Percentiles rank a stretch among this genome's conserved stretches.
phyloP scores from a whole-genome alignment of 176 grass and related monocot genomes.

The Carex littledalei region DNA sequence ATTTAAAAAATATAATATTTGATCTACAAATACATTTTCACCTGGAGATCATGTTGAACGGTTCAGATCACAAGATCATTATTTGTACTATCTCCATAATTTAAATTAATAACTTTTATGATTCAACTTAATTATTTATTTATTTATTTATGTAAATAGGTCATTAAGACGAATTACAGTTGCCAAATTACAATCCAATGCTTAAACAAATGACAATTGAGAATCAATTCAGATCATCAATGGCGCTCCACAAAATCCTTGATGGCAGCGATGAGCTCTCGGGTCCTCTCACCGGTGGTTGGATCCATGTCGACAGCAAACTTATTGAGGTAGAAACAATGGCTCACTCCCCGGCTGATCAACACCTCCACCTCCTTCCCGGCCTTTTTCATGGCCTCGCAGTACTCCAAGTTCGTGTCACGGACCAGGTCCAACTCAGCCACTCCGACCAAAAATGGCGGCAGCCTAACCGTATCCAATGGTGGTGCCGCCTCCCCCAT shows the following conservation, averaged over 20 bases:
- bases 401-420: conserved; percentile 85
- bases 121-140: too few species aligned
- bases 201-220: background rate
- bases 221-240: conserved; percentile 9
- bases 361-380: conserved; percentile 74
- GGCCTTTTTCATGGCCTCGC: conserved; percentile 42
- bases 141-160: too few species aligned
- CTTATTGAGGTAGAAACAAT: conserved; percentile 95
- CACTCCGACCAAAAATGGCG: conserved; percentile 62
- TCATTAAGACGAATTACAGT: background rate
- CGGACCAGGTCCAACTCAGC: conserved; percentile 59
- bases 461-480: conserved; percentile 49
- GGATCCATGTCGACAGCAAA: conserved; percentile 78
- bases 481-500: conserved; percentile 57
- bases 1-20: too few species aligned
- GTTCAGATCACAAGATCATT: too few species aligned
- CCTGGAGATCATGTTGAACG: too few species aligned
- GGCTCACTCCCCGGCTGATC: conserved; percentile 55
- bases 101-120: too few species aligned
- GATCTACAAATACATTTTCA: too few species aligned
- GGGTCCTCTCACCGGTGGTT: conserved; percentile 36
- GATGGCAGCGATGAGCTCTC: conserved; percentile 62
- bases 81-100: too few species aligned
- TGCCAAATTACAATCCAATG: background rate
- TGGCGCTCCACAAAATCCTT: conserved; percentile 53